Conservation (phyloP, 768 basidiomycete genomes). For the Hirschioporus abietinus region DNA sequence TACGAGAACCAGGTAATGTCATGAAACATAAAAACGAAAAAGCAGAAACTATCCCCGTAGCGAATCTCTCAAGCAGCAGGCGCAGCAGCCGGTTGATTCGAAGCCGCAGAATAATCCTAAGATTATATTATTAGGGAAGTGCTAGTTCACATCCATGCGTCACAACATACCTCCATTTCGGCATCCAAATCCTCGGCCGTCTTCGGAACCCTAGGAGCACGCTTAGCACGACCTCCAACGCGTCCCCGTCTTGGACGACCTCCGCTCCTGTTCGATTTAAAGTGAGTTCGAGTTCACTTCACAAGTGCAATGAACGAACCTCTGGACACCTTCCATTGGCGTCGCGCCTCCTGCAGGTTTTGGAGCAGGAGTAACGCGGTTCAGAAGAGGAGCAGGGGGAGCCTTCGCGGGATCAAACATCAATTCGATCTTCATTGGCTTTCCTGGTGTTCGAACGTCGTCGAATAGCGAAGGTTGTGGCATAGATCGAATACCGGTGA, state of each 20-base stretch:
- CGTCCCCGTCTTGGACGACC: constrained; percentile 45
- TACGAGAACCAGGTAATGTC: neutral
- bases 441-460: constrained; percentile 52
- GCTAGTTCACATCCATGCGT: constrained; percentile 13
- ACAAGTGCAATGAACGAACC: constrained; percentile 26
- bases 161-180: constrained; percentile 84
- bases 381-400: constrained; percentile 56
- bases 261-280: constrained; percentile 12
- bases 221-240: constrained; percentile 37
- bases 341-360: constrained; percentile 27
- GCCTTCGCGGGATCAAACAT: constrained; percentile 80
- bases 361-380: constrained; percentile 79
- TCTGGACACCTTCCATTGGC: constrained; percentile 23
- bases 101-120: constrained; percentile 67
- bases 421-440: constrained; percentile 98
- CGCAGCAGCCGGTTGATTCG: constrained; percentile 34
- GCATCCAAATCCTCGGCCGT: constrained; percentile 89
- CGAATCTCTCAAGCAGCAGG: constrained; percentile 15
- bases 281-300: constrained; percentile 6
- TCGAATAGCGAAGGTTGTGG: too few relatives aligned
- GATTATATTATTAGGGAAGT: constrained; percentile 6
- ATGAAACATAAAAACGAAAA: neutral
- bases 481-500: constrained; percentile 15
- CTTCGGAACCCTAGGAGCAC: constrained; percentile 65
- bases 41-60: neutral